Percentiles rank a stretch among this genome's conserved stretches.
These are phyloP conservation scores for Scutellaria galericulata DNA, from an alignment of 257 asterid species.

Conservation along the genomic window DNA sequence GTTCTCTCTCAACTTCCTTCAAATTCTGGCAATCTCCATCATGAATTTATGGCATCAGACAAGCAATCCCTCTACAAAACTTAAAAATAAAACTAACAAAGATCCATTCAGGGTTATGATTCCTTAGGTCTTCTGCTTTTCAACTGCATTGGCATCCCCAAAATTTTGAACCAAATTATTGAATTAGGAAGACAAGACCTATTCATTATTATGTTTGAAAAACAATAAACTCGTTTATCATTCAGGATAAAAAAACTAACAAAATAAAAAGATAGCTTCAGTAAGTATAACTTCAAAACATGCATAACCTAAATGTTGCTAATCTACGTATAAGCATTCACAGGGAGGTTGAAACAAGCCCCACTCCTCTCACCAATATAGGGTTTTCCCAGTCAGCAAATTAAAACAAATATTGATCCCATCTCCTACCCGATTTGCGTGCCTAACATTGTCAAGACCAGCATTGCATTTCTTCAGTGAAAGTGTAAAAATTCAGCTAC, in stretches of 20 bases:
- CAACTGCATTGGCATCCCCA: conserved; percentile 4
- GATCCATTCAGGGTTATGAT: neutral
- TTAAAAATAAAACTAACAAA: conserved; percentile 23
- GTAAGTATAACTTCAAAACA: neutral
- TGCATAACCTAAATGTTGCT: neutral
- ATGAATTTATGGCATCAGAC: conserved; percentile 42
- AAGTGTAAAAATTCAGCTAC: neutral
- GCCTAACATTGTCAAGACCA: neutral
- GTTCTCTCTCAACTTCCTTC: conserved; percentile 85
- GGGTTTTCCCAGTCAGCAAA: neutral
- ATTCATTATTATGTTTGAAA: neutral
- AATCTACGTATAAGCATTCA: neutral
- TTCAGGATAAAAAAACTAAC: conserved; percentile 24
- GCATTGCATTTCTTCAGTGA: neutral
- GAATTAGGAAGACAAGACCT: neutral
- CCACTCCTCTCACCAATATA: neutral
- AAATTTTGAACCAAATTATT: conserved; percentile 10
- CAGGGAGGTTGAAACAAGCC: neutral
- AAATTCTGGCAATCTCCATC: conserved; percentile 67
- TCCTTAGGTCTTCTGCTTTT: conserved; percentile 8
- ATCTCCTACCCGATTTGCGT: neutral
- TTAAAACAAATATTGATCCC: neutral
- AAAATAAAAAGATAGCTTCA: conserved; percentile 1
- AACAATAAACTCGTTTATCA: neutral
- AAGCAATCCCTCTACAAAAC: conserved; percentile 18